phyloP scores from a whole-genome alignment of 1,284 basidiomycete species.

The Wolfiporia cocos region DNA sequence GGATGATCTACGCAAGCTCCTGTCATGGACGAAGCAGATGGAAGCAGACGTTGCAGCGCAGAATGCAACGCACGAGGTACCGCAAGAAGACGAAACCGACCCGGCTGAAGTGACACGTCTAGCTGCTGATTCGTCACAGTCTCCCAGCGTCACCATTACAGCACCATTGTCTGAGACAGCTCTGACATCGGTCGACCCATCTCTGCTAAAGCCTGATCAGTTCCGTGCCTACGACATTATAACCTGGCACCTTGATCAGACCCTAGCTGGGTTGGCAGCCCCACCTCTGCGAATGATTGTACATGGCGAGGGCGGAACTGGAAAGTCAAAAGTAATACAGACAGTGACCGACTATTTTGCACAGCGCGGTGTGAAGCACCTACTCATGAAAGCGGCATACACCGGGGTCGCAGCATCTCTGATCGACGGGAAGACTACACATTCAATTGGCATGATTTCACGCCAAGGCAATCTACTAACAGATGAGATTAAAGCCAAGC shows the following conservation, averaged over 20 bases:
- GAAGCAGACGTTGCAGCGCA: not conserved
- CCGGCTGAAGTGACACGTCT: not conserved
- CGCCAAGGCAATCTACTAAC: not conserved
- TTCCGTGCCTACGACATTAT: conserved; percentile 26
- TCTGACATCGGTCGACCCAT: not conserved
- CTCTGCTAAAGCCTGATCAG: conserved; percentile 13
- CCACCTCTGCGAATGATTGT: conserved; percentile 26
- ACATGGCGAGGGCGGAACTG: conserved; percentile 32
- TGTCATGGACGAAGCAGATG: not conserved
- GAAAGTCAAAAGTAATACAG: conserved; percentile 32
- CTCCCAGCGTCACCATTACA: not conserved
- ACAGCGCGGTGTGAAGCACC: not conserved
- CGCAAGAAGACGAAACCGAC: not conserved
- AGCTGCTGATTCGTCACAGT: not conserved
- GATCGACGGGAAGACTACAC: conserved; percentile 26
- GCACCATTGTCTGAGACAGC: not conserved
- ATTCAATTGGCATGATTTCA: conserved; percentile 12
- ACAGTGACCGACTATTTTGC: conserved; percentile 24
- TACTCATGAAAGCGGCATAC: conserved; percentile 26
- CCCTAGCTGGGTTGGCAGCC: conserved; percentile 12
- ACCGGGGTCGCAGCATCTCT: conserved; percentile 31
- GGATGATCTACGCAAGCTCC: not conserved
- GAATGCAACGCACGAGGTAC: not conserved
- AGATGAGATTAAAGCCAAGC: conserved; percentile 7
- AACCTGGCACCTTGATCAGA: conserved; percentile 21